phyloP scores from a whole-genome alignment of 129 eudicot genomes.

The Dittrichia graveolens region DNA sequence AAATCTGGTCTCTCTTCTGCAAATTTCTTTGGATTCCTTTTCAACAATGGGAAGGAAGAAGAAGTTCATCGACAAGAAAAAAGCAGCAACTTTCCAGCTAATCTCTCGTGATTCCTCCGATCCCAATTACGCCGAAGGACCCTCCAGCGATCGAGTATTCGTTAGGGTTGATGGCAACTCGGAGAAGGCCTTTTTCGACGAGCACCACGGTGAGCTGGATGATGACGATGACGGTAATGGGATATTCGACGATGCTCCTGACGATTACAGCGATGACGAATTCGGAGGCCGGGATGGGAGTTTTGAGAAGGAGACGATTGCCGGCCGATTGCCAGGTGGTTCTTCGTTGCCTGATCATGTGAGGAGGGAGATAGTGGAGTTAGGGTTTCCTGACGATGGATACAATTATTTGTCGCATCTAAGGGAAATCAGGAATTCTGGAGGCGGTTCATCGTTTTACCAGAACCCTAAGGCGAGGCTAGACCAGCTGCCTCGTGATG shows the following conservation, averaged over 20 bases:
- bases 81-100: constrained; percentile 79
- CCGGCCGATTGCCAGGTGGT: constrained; percentile 26
- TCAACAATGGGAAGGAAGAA: constrained; percentile 66
- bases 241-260: constrained; percentile 66
- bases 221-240: constrained; percentile 32
- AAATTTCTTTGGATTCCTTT: not conserved
- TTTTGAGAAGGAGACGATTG: constrained; percentile 31
- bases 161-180: constrained; percentile 80
- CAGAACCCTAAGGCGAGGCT: constrained; percentile 68
- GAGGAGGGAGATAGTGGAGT: constrained; percentile 81
- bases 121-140: constrained; percentile 60
- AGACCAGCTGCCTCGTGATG: constrained; percentile 62
- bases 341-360: constrained; percentile 64
- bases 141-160: constrained; percentile 73
- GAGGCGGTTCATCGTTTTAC: constrained; percentile 77
- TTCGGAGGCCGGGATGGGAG: constrained; percentile 30
- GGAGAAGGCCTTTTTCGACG: constrained; percentile 46
- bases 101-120: constrained; percentile 85
- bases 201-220: constrained; percentile 28
- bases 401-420: constrained; percentile 82
- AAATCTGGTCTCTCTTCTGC: not conserved
- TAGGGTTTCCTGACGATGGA: constrained; percentile 99
- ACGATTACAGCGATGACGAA: constrained; percentile 49
- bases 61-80: constrained; percentile 93
- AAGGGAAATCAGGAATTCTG: constrained; percentile 82